phyloP scores from a whole-genome alignment of 768 basidiomycete species.

The Antrodiella citrinella region DNA sequence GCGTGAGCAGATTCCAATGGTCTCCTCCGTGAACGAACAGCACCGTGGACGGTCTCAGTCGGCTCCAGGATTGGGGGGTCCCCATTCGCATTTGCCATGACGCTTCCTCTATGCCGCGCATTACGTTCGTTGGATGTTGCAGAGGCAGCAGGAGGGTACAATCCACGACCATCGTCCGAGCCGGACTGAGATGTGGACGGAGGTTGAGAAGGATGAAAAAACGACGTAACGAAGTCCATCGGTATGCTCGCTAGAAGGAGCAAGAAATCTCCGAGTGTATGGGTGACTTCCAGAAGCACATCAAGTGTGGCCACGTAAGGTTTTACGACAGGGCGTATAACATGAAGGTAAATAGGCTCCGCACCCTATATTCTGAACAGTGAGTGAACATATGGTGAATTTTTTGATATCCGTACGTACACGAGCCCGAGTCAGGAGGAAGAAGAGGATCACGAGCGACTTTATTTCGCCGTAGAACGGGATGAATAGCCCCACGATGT shows the following conservation, averaged over 20 bases:
- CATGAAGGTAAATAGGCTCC: slow-evolving; percentile 76
- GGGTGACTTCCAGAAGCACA: slow-evolving; percentile 47
- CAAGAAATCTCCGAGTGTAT: slow-evolving; percentile 57
- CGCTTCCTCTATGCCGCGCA: not conserved
- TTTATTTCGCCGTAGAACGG: slow-evolving; percentile 86
- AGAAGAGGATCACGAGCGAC: slow-evolving; percentile 60
- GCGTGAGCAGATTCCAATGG: slow-evolving; percentile 5
- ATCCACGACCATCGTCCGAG: not conserved
- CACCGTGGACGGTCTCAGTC: slow-evolving; percentile 2
- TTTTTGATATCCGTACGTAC: slow-evolving; percentile 27
- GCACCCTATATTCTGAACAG: slow-evolving; percentile 47
- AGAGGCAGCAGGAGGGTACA: not conserved
- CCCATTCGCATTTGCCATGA: not conserved
- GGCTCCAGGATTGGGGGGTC: not conserved
- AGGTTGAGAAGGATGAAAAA: slow-evolving; percentile 21
- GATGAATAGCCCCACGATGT: slow-evolving; percentile 57
- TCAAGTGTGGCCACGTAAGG: slow-evolving; percentile 68
- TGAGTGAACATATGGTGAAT: not conserved
- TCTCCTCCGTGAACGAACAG: slow-evolving; percentile 6
- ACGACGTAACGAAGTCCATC: slow-evolving; percentile 25
- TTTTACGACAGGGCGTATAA: slow-evolving; percentile 71
- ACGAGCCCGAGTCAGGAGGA: slow-evolving; percentile 67
- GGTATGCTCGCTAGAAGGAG: slow-evolving; percentile 37
- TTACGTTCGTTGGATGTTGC: not conserved
- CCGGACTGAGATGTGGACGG: not conserved